Base-by-base conservation (phyloP, 495 filamentous ascomycete genomes). In the Articulospora tetracladia region DNA sequence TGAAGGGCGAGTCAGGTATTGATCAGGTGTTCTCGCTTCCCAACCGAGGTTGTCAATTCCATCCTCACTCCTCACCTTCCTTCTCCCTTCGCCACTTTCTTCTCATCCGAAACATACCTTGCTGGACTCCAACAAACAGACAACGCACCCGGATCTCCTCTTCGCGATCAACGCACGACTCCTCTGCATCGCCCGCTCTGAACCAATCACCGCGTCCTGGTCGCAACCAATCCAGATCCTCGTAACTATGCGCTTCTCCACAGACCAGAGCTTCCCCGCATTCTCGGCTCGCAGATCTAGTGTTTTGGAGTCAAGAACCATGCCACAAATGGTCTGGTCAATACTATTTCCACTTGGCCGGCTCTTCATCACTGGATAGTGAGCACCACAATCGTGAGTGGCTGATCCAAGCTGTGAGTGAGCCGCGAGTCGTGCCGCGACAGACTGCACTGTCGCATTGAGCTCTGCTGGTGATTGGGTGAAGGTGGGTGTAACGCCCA, bases 281-380 rank as follows among this genome's bases (percentile, higher is more conserved):
- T 60, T 60, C 58, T 60, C 58, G 50, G 41, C 7, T 39, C 20
- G 44, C 13, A 50, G 47, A 50, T 50, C 26, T 27, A 23, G 30
- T 54, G 54, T 44, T 17, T 46, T 32, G 32, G 34, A 17, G 10
- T 41, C 32, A 47, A 53, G 25, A 23, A 39, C 34, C 28, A 32
- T 41, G 2, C 34, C 49, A 39, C 7, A 47, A 23, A 19, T 19
- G 27, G 3, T 22, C 20, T 32, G 51, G 24, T 32, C 34, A 7
- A 28, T 23, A n/a, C 30, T 47, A 3, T 46, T 62, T 62, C 60
- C 60, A 57, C 60, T 57, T 50, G 46, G 24, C 60, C 60, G 60
- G 55, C 60, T 53, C n/a, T 57, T 26, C 17, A 28, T 20, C 30
- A 41, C 26, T 13, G 20, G 25, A 50, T 11, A 50, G 25, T 6